Evolutionary conservation across 345 rosid genomes (phyloP), one percentile per base, ranked within the genome.

Genomic region (Citrus australasica): DNA sequence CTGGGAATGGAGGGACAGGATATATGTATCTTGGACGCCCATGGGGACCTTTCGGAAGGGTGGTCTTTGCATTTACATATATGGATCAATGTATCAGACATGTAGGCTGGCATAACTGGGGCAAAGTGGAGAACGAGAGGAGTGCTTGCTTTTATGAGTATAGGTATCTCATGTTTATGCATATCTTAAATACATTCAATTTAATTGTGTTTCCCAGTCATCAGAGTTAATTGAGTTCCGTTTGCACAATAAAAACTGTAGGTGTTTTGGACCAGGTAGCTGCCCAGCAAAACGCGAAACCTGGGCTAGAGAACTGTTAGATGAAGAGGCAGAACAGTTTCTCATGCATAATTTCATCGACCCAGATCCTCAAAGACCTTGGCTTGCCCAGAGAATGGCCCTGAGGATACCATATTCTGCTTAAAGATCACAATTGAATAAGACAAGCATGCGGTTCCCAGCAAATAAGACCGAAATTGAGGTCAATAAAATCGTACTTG

Each of bases 11-110:
- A 76, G 86, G 86, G 60, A 76, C 73, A 58, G 88, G 88, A 73
- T 92, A 92, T 79, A 42, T 74, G 56, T 78, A 89, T 85, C 98
- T 94, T 1, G 98, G 98, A 79, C 89, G 98, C 25, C 99, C 98
- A 63, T 92, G 97, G 98, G 98, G 98, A 84, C 98, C 97, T 32
- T 92, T 96, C 25, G 97, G 97, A 83, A 91, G 98, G 74, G 99
- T 91, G 76, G 94, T 96, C 16, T 88, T 89, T 83, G 96, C 94
- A 24, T 87, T 89, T 81, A 92, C 95, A 16, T 90, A 84, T 75
- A 89, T 96, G 94, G 99, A 92, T 85, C 88, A 88, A 0, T 90
- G 98, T 67, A 80, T 94, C 80, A 91, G 75, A 78, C 85, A 85
- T 13, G 82, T 59, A 0, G 99, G 99, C 35, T 96, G 99, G 99